phyloP scores from a whole-genome alignment of 129 eudicot genomes.

The Pulicaria dysenterica region DNA sequence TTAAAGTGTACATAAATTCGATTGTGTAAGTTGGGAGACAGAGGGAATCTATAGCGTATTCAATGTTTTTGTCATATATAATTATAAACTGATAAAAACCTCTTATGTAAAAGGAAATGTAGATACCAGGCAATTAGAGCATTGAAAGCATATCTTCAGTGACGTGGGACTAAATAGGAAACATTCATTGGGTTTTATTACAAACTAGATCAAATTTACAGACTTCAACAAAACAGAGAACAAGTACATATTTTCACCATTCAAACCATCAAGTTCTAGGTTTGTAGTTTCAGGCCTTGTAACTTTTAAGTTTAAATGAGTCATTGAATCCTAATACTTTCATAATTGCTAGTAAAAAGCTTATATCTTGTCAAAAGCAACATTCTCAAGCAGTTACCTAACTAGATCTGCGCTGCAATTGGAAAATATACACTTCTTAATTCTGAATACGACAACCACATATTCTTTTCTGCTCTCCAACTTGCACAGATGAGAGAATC shows the following conservation, averaged over 20 bases:
- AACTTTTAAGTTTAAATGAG: background rate
- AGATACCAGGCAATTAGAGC: background rate
- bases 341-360: background rate
- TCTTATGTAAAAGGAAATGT: constrained; percentile 1
- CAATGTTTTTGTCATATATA: background rate
- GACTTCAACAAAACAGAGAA: too few species aligned
- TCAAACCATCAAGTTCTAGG: background rate
- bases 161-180: too few species aligned
- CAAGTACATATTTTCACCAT: background rate
- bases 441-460: background rate
- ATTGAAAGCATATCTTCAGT: background rate
- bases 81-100: background rate
- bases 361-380: background rate
- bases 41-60: constrained; percentile 8
- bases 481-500: constrained; percentile 15
- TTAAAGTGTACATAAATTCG: background rate
- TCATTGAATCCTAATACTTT: constrained; percentile 4
- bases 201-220: too few species aligned
- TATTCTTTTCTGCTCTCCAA: constrained; percentile 13
- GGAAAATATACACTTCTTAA: background rate
- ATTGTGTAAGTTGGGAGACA: background rate
- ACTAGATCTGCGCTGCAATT: constrained; percentile 9
- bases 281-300: background rate
- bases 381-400: constrained; percentile 1
- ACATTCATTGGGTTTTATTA: background rate